phyloP scores from a whole-genome alignment of 495 filamentous ascomycete genomes.

The Barbatosphaeria neglecta region DNA sequence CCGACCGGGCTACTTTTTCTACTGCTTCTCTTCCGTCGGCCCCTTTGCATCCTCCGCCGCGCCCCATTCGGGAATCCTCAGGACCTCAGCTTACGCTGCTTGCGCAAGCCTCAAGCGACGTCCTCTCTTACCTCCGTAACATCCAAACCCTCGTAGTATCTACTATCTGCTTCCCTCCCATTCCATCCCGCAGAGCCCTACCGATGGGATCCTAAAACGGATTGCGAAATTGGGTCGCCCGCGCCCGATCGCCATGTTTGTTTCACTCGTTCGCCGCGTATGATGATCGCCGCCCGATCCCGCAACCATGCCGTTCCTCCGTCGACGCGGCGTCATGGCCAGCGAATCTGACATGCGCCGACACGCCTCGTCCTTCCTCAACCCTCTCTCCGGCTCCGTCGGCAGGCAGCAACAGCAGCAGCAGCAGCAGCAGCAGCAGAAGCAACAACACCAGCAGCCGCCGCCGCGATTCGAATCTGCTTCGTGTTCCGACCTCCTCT shows the following conservation, averaged over 20 bases:
- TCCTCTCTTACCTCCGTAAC: too few species aligned
- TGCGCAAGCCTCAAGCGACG: too few species aligned
- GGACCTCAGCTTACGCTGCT: neutral
- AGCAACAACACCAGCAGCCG: neutral
- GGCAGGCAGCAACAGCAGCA: conserved; percentile 15
- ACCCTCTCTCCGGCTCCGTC: conserved; percentile 15
- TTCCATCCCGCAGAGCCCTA: neutral
- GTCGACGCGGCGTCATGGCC: conserved; percentile 36
- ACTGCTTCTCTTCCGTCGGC: too few species aligned
- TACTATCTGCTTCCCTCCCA: neutral
- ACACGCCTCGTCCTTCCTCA: conserved; percentile 20
- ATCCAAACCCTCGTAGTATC: too few species aligned
- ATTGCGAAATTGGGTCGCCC: neutral
- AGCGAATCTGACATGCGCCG: conserved; percentile 40
- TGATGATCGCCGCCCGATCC: conserved; percentile 20
- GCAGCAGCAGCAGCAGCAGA: conserved; percentile 9
- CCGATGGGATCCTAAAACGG: neutral
- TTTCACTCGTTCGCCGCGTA: conserved; percentile 24
- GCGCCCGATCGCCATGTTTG: conserved; percentile 8
- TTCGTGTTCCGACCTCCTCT: conserved; percentile 3
- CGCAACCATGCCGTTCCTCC: conserved; percentile 36
- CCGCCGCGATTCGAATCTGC: neutral
- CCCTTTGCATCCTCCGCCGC: neutral
- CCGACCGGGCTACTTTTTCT: too few species aligned
- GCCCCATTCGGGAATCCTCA: neutral